Conservation (phyloP, 225 moss, liverwort and hornwort genomes). For the Polytrichum commune region DNA sequence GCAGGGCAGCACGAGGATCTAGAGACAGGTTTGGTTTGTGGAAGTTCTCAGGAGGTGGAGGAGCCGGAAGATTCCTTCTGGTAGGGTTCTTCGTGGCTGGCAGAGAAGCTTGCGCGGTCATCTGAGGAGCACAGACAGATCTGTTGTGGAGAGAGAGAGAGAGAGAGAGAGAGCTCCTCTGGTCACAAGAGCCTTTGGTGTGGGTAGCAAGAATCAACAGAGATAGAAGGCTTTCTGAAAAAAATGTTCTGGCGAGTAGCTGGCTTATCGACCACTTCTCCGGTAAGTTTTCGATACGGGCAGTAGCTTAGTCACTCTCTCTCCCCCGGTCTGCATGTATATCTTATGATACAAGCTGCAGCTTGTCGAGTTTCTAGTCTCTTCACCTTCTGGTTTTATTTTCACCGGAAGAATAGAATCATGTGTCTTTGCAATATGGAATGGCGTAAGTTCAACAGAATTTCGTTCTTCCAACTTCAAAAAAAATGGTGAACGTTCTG, state of each 20-base stretch:
- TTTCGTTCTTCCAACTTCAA: no score
- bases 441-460: no score
- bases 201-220: conserved; percentile 30
- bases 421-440: no score
- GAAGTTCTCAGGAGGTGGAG: conserved; percentile 4
- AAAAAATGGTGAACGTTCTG: no score
- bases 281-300: conserved; percentile 55
- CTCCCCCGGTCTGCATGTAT: no score
- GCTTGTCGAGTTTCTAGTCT: no score
- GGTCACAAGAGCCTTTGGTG: conserved; percentile 16
- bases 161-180: neutral
- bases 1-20: conserved; percentile 1
- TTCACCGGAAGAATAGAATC: no score
- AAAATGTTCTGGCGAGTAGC: conserved; percentile 99
- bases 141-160: conserved; percentile 6
- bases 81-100: conserved; percentile 12
- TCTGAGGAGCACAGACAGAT: conserved; percentile 13
- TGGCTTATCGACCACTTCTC: conserved; percentile 94
- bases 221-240: conserved; percentile 69
- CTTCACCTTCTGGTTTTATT: no score
- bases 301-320: no score
- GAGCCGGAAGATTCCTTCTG: conserved; percentile 10
- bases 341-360: no score
- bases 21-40: neutral
- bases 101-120: neutral